phyloP scores from a whole-genome alignment of 2,329 filamentous ascomycete species.

The Monosporascus sp. region DNA sequence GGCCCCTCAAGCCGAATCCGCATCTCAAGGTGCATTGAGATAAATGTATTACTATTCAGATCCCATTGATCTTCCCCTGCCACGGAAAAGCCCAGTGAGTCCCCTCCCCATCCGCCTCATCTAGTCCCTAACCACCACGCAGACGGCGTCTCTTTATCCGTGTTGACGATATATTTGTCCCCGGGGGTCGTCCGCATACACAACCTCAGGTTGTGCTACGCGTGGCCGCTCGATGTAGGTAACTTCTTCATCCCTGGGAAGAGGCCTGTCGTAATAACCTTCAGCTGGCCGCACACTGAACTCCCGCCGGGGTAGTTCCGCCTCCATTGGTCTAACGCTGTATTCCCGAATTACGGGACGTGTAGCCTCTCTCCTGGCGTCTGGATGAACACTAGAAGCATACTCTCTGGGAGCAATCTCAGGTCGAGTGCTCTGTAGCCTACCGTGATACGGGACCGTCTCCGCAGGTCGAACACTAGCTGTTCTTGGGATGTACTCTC shows the following conservation, averaged over 20 bases:
- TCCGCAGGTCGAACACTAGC: constrained; percentile 54
- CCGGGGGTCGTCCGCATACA: constrained; percentile 37
- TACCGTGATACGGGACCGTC: constrained; percentile 38
- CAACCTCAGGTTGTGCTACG: constrained; percentile 36
- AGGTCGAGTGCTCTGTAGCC: constrained; percentile 38
- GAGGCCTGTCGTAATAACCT: constrained; percentile 37
- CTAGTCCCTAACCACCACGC: too few relatives aligned
- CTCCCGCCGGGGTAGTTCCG: constrained; percentile 29
- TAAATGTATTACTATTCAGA: too few relatives aligned
- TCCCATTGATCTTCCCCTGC: too few relatives aligned
- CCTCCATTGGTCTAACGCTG: constrained; percentile 27
- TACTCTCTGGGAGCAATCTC: constrained; percentile 45
- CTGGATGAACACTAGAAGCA: constrained; percentile 34
- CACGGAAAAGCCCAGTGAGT: too few relatives aligned
- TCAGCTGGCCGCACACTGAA: constrained; percentile 40
- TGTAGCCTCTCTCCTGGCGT: constrained; percentile 29
- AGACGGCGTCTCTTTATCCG: too few relatives aligned
- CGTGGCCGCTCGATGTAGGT: constrained; percentile 41
- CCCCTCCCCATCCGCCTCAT: too few relatives aligned
- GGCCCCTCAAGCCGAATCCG: too few relatives aligned
- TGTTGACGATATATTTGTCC: constrained; percentile 24
- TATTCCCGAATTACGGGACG: constrained; percentile 26
- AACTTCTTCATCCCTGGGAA: constrained; percentile 32
- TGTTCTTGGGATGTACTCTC: constrained; percentile 51
- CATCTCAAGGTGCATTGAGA: too few relatives aligned